A percentile compares a stretch with the other conserved stretches of the same genome.
Evolutionary conservation across 306 rosid species (phyloP).

Genomic region (Arachis hypogaea): DNA sequence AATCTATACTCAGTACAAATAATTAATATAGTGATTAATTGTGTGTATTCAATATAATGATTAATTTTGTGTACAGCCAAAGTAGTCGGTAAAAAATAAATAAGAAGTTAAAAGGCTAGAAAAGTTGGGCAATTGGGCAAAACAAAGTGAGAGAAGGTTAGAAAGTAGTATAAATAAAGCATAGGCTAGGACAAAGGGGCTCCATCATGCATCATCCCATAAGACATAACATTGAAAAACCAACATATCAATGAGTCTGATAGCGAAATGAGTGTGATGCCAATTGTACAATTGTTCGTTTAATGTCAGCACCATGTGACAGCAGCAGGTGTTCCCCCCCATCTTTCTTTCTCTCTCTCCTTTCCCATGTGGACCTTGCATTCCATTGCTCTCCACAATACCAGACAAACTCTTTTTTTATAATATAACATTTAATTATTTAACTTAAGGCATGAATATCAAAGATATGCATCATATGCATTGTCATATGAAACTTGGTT

Average conservation of each 20-base stretch:
- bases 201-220: slow-evolving; percentile 17
- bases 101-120: slow-evolving; percentile 37
- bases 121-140: background rate
- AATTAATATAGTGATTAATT: too few species aligned
- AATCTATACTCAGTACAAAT: too few species aligned
- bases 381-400: slow-evolving; percentile 6
- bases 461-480: too few species aligned
- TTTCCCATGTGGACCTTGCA: slow-evolving; percentile 40
- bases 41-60: too few species aligned
- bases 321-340: slow-evolving; percentile 43
- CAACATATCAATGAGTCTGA: slow-evolving; percentile 36
- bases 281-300: slow-evolving; percentile 35
- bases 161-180: slow-evolving; percentile 23
- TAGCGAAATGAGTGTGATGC: slow-evolving; percentile 44
- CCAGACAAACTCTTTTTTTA: slow-evolving; percentile 33
- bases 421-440: too few species aligned
- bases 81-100: too few species aligned
- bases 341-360: slow-evolving; percentile 3
- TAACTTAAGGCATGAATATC: too few species aligned
- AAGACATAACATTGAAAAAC: slow-evolving; percentile 5
- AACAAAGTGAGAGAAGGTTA: slow-evolving; percentile 34
- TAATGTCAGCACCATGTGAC: slow-evolving; percentile 55
- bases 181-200: slow-evolving; percentile 38
- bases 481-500: background rate
- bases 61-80: too few species aligned